phyloP scores from a whole-genome alignment of 2,329 filamentous ascomycete species.

The Elsinoe ampelina region DNA sequence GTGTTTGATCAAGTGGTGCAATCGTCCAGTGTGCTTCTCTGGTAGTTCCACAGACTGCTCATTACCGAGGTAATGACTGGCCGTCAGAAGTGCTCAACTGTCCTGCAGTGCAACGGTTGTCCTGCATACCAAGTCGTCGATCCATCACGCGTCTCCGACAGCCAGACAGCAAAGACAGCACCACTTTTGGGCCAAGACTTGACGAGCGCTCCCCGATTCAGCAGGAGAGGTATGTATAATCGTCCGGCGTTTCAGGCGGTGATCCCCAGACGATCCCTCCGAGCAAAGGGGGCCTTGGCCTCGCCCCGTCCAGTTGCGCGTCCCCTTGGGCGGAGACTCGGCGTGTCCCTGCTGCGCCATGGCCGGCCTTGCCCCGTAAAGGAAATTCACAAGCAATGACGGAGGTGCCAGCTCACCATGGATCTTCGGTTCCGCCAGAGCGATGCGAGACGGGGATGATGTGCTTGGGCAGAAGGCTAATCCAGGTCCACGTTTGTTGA shows the following conservation, averaged over 20 bases:
- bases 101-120: background rate
- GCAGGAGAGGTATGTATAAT: background rate
- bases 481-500: background rate
- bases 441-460: constrained; percentile 7
- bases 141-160: background rate
- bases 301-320: background rate
- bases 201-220: constrained; percentile 6
- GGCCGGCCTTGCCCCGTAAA: background rate
- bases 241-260: constrained; percentile 6
- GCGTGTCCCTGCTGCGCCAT: constrained; percentile 3
- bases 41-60: background rate
- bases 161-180: background rate
- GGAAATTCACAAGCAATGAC: constrained; percentile 9
- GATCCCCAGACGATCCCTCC: background rate
- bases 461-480: background rate
- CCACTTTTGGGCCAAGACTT: background rate
- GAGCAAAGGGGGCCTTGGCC: background rate
- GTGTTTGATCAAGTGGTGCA: background rate
- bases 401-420: background rate
- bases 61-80: no score
- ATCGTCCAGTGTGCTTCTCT: background rate
- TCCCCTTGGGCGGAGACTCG: background rate
- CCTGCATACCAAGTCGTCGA: background rate
- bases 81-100: no score
- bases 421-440: background rate